phyloP scores from a whole-genome alignment of 352 stramenopile genomes.

The Phytopythium cucurbitacearum region DNA sequence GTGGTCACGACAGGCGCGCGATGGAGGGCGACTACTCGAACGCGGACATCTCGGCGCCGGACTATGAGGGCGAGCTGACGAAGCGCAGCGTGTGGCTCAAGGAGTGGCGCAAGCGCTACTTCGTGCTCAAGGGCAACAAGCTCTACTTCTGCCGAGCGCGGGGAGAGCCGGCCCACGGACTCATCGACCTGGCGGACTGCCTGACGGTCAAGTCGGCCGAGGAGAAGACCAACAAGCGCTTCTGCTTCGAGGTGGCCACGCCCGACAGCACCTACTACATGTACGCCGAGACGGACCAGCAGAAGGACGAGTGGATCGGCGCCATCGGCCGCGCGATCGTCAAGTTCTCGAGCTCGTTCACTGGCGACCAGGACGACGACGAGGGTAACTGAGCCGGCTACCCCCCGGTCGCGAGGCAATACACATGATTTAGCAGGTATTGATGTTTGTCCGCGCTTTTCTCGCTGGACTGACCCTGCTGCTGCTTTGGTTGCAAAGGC shows the following conservation, averaged over 20 bases:
- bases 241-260: slow-evolving; percentile 89
- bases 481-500: too few species aligned
- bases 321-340: slow-evolving; percentile 97
- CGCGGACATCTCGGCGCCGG: slow-evolving; percentile 71
- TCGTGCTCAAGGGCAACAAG: slow-evolving; percentile 90
- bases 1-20: background rate
- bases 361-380: slow-evolving; percentile 85
- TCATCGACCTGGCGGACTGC: slow-evolving; percentile 89
- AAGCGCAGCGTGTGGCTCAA: slow-evolving; percentile 92
- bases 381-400: background rate
- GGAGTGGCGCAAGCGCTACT: slow-evolving; percentile 89
- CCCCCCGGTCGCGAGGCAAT: too few species aligned
- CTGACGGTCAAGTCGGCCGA: slow-evolving; percentile 89
- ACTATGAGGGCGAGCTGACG: slow-evolving; percentile 87
- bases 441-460: too few species aligned
- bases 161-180: slow-evolving; percentile 74
- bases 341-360: slow-evolving; percentile 96
- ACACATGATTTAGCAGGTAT: too few species aligned
- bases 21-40: slow-evolving; percentile 79
- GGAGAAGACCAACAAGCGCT: slow-evolving; percentile 91
- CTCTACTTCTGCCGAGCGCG: slow-evolving; percentile 84
- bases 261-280: slow-evolving; percentile 90
- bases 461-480: too few species aligned
- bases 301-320: slow-evolving; percentile 93
- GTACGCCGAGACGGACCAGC: slow-evolving; percentile 89